These are phyloP conservation scores for Saturnispora serradocipensis DNA, from an alignment of 805 yeast species.

Conservation along the genomic window DNA sequence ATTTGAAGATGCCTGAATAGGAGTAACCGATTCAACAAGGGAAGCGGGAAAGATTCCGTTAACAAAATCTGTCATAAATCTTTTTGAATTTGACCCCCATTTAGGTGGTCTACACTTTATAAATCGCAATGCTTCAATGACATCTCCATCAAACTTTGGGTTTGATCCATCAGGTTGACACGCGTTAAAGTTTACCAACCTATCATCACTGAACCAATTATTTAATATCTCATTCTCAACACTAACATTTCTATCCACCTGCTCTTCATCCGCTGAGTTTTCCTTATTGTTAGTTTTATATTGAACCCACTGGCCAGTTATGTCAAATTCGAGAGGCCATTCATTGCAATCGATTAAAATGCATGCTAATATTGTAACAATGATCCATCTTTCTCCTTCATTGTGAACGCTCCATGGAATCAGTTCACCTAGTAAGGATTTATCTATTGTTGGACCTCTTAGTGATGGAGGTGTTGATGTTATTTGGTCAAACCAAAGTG, in stretches of 20 bases:
- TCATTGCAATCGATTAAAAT: conserved; percentile 30
- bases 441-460: conserved; percentile 48
- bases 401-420: conserved; percentile 33
- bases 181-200: conserved; percentile 21
- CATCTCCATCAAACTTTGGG: conserved; percentile 2
- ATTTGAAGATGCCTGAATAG: background rate
- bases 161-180: conserved; percentile 16
- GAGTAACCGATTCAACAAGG: conserved; percentile 4
- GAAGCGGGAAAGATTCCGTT: conserved; percentile 19
- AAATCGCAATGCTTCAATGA: background rate
- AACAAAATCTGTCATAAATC: conserved; percentile 26
- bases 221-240: conserved; percentile 9
- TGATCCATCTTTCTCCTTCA: conserved; percentile 41
- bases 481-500: conserved; percentile 66
- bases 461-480: conserved; percentile 52
- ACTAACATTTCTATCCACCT: background rate
- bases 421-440: conserved; percentile 52
- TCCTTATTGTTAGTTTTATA: background rate
- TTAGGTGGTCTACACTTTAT: conserved; percentile 17
- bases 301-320: conserved; percentile 4
- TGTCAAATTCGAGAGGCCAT: conserved; percentile 3
- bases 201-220: conserved; percentile 15
- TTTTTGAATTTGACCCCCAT: conserved; percentile 25
- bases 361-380: conserved; percentile 43
- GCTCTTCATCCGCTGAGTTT: background rate